These are phyloP conservation scores for Blepharisma undulans DNA, from an alignment of 169 alveolate species.

Conservation along the genomic window DNA sequence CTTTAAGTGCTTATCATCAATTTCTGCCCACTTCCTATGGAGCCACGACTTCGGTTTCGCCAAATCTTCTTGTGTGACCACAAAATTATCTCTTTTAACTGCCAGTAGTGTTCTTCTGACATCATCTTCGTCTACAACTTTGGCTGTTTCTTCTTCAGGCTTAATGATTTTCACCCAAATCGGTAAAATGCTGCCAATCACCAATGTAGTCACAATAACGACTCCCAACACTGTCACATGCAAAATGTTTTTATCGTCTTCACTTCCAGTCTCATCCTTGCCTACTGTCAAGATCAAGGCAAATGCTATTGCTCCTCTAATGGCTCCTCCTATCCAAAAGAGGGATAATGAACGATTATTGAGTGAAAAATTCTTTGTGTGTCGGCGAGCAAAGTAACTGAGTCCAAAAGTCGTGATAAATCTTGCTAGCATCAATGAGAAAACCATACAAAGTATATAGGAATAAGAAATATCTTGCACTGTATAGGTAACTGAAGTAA, in stretches of 20 bases:
- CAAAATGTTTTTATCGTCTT: background rate
- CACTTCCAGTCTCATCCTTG: background rate
- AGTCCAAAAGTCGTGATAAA: constrained; percentile 37
- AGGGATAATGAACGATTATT: constrained; percentile 7
- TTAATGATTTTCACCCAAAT: background rate
- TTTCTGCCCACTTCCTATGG: background rate
- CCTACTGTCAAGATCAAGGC: constrained; percentile 38
- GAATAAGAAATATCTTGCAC: constrained; percentile 25
- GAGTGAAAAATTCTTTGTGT: background rate
- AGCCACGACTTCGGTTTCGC: constrained; percentile 1
- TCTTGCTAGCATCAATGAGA: constrained; percentile 45
- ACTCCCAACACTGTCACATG: background rate
- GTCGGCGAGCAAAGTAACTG: background rate
- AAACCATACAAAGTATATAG: constrained; percentile 41
- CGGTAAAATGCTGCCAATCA: background rate
- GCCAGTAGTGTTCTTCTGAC: background rate
- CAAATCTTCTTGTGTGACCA: background rate
- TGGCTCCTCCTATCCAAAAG: constrained; percentile 53
- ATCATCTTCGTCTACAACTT: background rate
- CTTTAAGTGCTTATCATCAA: constrained; percentile 33
- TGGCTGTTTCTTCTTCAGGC: background rate
- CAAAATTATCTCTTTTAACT: background rate
- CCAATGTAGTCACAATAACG: background rate
- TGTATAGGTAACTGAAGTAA: constrained; percentile 41
- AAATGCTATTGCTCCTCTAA: constrained; percentile 63